Percentiles rank a stretch among this genome's conserved stretches.
These are phyloP conservation scores for Trichoderma sp. DNA, from an alignment of 2,329 filamentous ascomycete genomes.

Conservation along the genomic window DNA sequence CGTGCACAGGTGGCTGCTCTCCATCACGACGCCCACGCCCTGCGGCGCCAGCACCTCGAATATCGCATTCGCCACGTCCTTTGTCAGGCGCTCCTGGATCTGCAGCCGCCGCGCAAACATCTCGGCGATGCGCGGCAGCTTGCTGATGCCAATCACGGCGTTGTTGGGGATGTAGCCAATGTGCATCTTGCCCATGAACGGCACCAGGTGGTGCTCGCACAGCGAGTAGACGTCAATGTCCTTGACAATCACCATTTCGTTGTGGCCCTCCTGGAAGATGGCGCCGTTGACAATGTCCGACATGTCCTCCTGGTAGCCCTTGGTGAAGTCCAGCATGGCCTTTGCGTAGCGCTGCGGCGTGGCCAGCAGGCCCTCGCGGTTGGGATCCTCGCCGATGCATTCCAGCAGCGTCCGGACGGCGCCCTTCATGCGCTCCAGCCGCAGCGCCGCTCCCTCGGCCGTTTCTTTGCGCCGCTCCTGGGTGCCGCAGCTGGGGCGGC, in stretches of 20 bases:
- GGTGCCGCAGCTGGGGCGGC: slow-evolving; percentile 63
- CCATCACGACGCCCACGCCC: slow-evolving; percentile 96
- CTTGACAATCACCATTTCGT: slow-evolving; percentile 96
- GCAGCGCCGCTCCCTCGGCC: slow-evolving; percentile 44
- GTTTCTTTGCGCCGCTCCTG: slow-evolving; percentile 62
- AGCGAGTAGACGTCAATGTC: slow-evolving; percentile 94
- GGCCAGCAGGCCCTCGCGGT: slow-evolving; percentile 64
- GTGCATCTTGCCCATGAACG: slow-evolving; percentile 98
- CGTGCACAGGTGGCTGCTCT: slow-evolving; percentile 88
- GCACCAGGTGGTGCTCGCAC: slow-evolving; percentile 96
- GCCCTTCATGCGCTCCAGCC: slow-evolving; percentile 60
- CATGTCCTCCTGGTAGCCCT: slow-evolving; percentile 95
- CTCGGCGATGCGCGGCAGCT: slow-evolving; percentile 91
- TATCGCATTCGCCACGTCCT: slow-evolving; percentile 91
- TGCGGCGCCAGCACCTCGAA: slow-evolving; percentile 91
- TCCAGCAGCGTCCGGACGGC: slow-evolving; percentile 68
- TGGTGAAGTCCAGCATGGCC: slow-evolving; percentile 93
- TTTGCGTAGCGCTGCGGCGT: slow-evolving; percentile 89
- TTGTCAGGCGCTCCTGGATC: slow-evolving; percentile 94
- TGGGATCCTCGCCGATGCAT: slow-evolving; percentile 68
- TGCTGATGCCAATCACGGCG: slow-evolving; percentile 91
- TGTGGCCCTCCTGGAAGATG: slow-evolving; percentile 94
- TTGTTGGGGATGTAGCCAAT: slow-evolving; percentile 95
- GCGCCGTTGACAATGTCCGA: slow-evolving; percentile 89
- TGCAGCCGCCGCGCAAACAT: slow-evolving; percentile 94